Evolutionary conservation across 202 grass and related monocot species (phyloP), one percentile per base, ranked within the genome.

Genomic region (Alloteropsis angusta): DNA sequence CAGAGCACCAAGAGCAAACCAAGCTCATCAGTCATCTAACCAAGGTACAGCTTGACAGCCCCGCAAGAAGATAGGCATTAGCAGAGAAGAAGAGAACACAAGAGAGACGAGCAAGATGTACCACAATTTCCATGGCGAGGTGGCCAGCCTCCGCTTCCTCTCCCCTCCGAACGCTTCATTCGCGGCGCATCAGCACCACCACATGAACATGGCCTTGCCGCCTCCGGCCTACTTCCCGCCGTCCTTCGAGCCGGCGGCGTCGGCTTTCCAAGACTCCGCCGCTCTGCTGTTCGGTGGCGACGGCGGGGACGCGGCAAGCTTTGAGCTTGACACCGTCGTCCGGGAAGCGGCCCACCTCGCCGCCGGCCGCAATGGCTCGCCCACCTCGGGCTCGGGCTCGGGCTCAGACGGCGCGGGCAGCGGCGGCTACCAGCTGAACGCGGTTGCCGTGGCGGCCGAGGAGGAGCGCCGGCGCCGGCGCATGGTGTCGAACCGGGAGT

Each of bases 401-500:
- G 68, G 81, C 32, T 87, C 82, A 11, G 82, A 84, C 54, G 57
- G 43, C 43, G 73, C 47, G 2, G 79, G 56, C 4, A 59, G 54
- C 2, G 58, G 17, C 72, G 58, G 17, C 72, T 46, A 32, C 56
- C 78, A 66, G 32, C 21, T 15, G n/a, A 43, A 37, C 34, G 9
- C 59, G 12, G 85, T 38, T 19, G 46, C 82, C 46, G 84, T 16
- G 4, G 65, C 44, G 28, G 83, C 85, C 32, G 88, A 81, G 17
- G 85, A 90, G 57, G 87, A 88, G 75, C 30, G 82, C 48, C 64
- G 85, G 75, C 68, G 74, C 15, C 76, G 91, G 42, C 83, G 91
- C 42, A 93, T 86, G 88, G 78, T 90, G 34, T 93, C 91, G 11
- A 93, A 93, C 72, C 60, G 91, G 34, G 88, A 93, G 85, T 93